phyloP scores from a whole-genome alignment of 345 rosid genomes.

The Combretum micranthum region DNA sequence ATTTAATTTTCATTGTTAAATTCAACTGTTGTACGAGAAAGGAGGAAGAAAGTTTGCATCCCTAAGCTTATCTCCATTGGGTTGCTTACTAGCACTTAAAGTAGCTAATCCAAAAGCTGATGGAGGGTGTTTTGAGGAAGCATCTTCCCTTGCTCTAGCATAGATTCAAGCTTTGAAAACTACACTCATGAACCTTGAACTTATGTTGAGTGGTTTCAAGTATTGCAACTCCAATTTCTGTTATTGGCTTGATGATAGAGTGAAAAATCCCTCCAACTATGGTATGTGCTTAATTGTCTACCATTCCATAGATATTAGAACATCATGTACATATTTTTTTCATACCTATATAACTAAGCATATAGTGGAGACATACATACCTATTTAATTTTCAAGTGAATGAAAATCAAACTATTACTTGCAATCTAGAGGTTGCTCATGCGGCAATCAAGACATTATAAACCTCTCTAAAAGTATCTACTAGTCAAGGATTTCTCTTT shows the following conservation, averaged over 20 bases:
- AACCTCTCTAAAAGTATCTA: no score
- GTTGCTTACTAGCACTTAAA: conserved; percentile 41
- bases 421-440: no score
- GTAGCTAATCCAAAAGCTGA: conserved; percentile 24
- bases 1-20: background rate
- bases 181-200: conserved; percentile 26
- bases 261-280: conserved; percentile 23
- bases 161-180: conserved; percentile 33
- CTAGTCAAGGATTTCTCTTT: no score
- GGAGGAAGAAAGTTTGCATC: conserved; percentile 50
- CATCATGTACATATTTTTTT: no score
- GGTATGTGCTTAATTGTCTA: conserved; percentile 14
- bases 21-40: conserved; percentile 30
- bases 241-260: conserved; percentile 30
- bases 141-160: conserved; percentile 33
- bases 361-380: no score
- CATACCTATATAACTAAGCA: no score
- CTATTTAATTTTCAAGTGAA: no score
- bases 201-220: conserved; percentile 25
- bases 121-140: conserved; percentile 42
- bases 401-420: no score
- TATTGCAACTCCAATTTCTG: conserved; percentile 39
- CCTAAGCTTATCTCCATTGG: conserved; percentile 37
- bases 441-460: background rate
- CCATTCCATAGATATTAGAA: no score